Conservation (phyloP, 2,329 filamentous ascomycete species). For the Xylaria polymorpha region DNA sequence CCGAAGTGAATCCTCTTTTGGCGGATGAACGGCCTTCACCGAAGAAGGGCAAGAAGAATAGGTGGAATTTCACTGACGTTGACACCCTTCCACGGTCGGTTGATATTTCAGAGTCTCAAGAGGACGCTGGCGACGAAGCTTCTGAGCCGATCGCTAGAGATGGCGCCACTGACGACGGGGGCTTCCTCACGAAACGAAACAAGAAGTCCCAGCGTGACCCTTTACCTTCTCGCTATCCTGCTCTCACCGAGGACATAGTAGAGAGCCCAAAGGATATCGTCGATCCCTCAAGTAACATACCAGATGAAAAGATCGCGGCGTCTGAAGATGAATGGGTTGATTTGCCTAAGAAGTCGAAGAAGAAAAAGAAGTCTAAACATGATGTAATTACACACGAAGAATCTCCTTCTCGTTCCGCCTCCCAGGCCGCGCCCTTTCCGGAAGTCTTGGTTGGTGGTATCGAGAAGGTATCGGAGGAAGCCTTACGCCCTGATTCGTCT, state of each 20-base stretch:
- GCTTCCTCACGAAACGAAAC: conserved; percentile 49
- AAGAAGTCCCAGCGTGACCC: conserved; percentile 49
- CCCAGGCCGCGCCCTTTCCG: conserved; percentile 51
- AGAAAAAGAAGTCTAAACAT: conserved; percentile 53
- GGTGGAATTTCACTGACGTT: conserved; percentile 41
- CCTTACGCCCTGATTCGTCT: conserved; percentile 40
- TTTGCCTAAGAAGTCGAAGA: conserved; percentile 51
- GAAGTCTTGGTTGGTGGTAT: conserved; percentile 53
- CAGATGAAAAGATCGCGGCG: conserved; percentile 41
- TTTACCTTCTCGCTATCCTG: conserved; percentile 48
- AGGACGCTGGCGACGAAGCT: conserved; percentile 43
- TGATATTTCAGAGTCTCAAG: conserved; percentile 31
- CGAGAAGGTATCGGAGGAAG: conserved; percentile 50
- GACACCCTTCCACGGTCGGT: conserved; percentile 25
- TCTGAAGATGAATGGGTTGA: conserved; percentile 53
- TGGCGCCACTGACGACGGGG: conserved; percentile 48
- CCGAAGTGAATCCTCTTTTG: conserved; percentile 33
- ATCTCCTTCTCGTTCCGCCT: conserved; percentile 45
- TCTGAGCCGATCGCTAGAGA: conserved; percentile 39
- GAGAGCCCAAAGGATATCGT: conserved; percentile 58
- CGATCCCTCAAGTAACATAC: conserved; percentile 49
- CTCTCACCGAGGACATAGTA: conserved; percentile 50
- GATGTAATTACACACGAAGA: conserved; percentile 44
- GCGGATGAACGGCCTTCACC: conserved; percentile 48
- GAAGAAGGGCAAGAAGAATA: conserved; percentile 51